These are phyloP conservation scores for Isochrysis galbana DNA, from an alignment of 78 protist genomes.

Conservation along the genomic window DNA sequence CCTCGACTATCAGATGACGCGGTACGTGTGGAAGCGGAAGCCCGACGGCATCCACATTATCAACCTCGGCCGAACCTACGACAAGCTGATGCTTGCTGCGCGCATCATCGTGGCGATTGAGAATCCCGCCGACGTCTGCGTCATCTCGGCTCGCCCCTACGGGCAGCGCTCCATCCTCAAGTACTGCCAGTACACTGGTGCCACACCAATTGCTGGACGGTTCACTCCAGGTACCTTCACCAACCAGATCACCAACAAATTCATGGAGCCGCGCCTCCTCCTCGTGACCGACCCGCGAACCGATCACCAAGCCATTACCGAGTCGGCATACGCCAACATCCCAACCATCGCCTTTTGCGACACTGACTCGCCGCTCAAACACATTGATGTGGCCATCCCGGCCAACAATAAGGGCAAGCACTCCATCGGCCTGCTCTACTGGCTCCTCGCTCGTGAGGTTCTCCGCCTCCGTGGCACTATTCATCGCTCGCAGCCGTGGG, in stretches of 20 bases:
- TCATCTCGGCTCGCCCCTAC: constrained; percentile 77
- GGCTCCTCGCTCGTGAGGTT: constrained; percentile 99
- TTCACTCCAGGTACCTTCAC: constrained; percentile 99
- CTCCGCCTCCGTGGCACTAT: constrained; percentile 93
- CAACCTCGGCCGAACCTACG: constrained; percentile 98
- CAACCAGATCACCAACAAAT: constrained; percentile 94
- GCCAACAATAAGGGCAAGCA: constrained; percentile 95
- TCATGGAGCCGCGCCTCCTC: constrained; percentile 98
- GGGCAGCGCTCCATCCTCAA: constrained; percentile 99
- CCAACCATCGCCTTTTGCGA: constrained; percentile 98
- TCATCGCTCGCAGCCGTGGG: constrained; percentile 90
- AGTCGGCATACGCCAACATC: constrained; percentile 95
- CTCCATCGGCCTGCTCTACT: constrained; percentile 95
- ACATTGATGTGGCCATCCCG: constrained; percentile 98
- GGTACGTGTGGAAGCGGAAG: constrained; percentile 92
- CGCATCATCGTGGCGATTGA: constrained; percentile 97
- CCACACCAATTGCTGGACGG: constrained; percentile 93
- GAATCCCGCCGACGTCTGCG: constrained; percentile 93
- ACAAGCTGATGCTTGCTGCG: constrained; percentile 99
- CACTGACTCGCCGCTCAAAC: constrained; percentile 89
- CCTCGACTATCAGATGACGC: constrained; percentile 79
- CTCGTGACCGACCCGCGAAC: constrained; percentile 95
- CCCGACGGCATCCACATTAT: constrained; percentile 90
- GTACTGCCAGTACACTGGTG: constrained; percentile 93
- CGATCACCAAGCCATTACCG: constrained; percentile 88